Evolutionary conservation across 2,329 filamentous ascomycete genomes (phyloP), one percentile per base, ranked within the genome.

Genomic region (Trichoderma sp.): DNA sequence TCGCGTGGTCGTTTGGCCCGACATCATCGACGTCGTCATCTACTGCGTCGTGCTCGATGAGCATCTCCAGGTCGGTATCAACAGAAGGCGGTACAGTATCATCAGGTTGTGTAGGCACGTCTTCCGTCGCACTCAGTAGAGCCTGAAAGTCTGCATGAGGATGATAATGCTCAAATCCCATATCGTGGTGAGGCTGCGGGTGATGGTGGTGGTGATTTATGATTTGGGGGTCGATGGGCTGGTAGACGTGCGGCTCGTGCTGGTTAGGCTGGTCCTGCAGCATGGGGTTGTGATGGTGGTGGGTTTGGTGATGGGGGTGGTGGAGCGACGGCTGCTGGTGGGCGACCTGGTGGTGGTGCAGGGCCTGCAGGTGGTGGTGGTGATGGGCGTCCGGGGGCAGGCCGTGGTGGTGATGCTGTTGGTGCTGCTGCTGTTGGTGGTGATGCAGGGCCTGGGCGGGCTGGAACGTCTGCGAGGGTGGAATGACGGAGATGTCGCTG

Each of bases 101-200:
- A 51, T 75, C 73, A 51, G 74, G 66, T 28, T 76, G 58, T 14
- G 73, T 72, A 18, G 74, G 77, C n/a, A 76, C 80, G 71, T 80
- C 78, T 64, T 83, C 84, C 0, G 84, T 83, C 2, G 84, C 86
- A 75, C 86, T 84, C 3, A 89, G 83, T 2, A 89, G 79, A 1
- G 86, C 85, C 70, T 88, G 86, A 75, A 89, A 88, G 58, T 88
- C 84, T 0, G 85, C 80, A 30, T 86, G 84, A 4, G 82, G 76
- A 70, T 82, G 78, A 74, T 82, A 81, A 63, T 83, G 79, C 66
- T 82, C 81, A 73, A 86, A 86, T 26, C 80, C 75, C 60, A 76
- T 77, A 71, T 83, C 79, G 11, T 77, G 77, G 56, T 72, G 67
- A 2, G 24, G 28, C 57, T 70, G 47, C 34, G 68, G 62, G 65